Evolutionary conservation across 441 rosid genomes (phyloP).

Genomic region (Manihot esculenta): DNA sequence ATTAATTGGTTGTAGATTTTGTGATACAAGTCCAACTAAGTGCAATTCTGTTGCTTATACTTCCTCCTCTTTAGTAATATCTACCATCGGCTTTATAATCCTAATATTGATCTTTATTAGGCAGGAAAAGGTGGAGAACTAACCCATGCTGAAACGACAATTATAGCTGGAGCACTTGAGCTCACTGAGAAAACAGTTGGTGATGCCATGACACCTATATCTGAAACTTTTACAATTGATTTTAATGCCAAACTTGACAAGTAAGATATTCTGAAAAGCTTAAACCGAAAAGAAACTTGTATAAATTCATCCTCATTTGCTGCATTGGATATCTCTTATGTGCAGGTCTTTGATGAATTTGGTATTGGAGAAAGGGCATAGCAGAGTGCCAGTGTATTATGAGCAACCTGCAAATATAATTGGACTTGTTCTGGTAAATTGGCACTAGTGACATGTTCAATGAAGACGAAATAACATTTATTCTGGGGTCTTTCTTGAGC

Average conservation of each 20-base stretch:
- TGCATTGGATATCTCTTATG: constrained; percentile 25
- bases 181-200: constrained; percentile 75
- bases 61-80: background rate
- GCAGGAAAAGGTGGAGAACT: constrained; percentile 95
- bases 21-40: background rate
- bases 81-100: constrained; percentile 13
- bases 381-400: constrained; percentile 85
- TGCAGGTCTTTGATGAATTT: constrained; percentile 66
- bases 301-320: constrained; percentile 9
- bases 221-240: constrained; percentile 71
- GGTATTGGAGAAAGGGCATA: constrained; percentile 88
- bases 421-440: constrained; percentile 71
- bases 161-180: constrained; percentile 95
- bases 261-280: constrained; percentile 29
- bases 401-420: constrained; percentile 79
- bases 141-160: constrained; percentile 89
- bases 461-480: background rate
- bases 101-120: constrained; percentile 33
- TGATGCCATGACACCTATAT: constrained; percentile 83
- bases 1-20: background rate
- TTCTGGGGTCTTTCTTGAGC: background rate
- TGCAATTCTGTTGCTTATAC: background rate
- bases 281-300: background rate
- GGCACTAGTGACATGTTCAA: background rate
- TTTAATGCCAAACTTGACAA: constrained; percentile 69